Evolutionary conservation across 352 stramenopile species (phyloP).

Genomic region (Aphanomyces cochlioides): DNA sequence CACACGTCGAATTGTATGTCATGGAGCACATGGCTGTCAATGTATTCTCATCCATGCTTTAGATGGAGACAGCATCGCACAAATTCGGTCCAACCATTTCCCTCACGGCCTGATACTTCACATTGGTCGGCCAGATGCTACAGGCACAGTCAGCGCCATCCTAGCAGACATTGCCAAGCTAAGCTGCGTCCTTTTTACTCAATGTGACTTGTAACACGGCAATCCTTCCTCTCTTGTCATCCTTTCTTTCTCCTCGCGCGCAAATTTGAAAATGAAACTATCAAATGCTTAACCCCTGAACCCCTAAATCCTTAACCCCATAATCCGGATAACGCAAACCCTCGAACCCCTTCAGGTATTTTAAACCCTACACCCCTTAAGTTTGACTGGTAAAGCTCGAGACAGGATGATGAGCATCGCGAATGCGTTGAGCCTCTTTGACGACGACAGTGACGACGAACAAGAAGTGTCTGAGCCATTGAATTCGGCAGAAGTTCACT

Average conservation of each 20-base stretch:
- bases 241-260: no score
- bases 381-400: no score
- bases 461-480: background rate
- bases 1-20: no score
- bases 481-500: slow-evolving; percentile 18
- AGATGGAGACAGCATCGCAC: slow-evolving; percentile 24
- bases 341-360: no score
- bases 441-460: slow-evolving; percentile 30
- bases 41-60: background rate
- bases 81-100: slow-evolving; percentile 10
- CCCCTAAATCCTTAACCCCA: no score
- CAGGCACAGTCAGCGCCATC: slow-evolving; percentile 23
- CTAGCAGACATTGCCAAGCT: slow-evolving; percentile 27
- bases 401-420: slow-evolving; percentile 7
- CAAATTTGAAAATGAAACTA: background rate
- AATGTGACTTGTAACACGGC: slow-evolving; percentile 18
- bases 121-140: background rate
- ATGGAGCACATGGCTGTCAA: no score
- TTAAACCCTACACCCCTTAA: no score
- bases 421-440: slow-evolving; percentile 26
- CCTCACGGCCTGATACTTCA: slow-evolving; percentile 13
- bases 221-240: background rate
- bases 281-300: background rate
- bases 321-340: no score
- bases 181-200: slow-evolving; percentile 17